These are phyloP conservation scores for Pisolithus tinctorius DNA, from an alignment of 768 basidiomycete genomes.

Conservation along the genomic window DNA sequence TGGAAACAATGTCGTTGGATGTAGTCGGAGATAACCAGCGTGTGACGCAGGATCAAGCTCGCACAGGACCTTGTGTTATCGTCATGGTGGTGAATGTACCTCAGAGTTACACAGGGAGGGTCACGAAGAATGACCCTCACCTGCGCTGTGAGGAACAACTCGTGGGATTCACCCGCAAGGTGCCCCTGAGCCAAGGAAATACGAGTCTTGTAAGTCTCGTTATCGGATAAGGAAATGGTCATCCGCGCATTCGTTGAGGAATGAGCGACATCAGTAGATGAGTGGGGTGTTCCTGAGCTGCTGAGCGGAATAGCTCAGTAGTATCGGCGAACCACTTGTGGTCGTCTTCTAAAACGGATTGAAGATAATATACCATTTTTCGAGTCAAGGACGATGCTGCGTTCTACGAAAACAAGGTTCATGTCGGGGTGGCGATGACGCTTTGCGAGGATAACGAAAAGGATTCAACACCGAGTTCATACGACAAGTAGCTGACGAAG, in stretches of 20 bases:
- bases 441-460: constrained; percentile 37
- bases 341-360: constrained; percentile 58
- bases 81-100: constrained; percentile 46
- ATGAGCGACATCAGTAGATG: constrained; percentile 10
- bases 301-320: constrained; percentile 11
- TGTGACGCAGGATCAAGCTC: constrained; percentile 82
- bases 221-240: constrained; percentile 46
- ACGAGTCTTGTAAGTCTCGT: constrained; percentile 53
- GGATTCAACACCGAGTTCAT: constrained; percentile 65
- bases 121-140: constrained; percentile 50
- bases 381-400: constrained; percentile 65
- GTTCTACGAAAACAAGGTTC: constrained; percentile 71
- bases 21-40: constrained; percentile 72
- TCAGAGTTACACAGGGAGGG: constrained; percentile 11
- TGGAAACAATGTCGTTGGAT: constrained; percentile 70
- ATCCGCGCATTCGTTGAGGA: constrained; percentile 22
- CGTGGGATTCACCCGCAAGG: constrained; percentile 86
- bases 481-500: constrained; percentile 69
- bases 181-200: constrained; percentile 68
- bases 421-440: constrained; percentile 56
- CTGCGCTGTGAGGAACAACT: constrained; percentile 81
- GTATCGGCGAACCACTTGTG: constrained; percentile 51
- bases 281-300: constrained; percentile 8
- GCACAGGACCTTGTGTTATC: constrained; percentile 66
- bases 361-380: constrained; percentile 50